These are phyloP conservation scores for Byssoonygena ceratinophila DNA, from an alignment of 2,329 filamentous ascomycete genomes.

Conservation along the genomic window DNA sequence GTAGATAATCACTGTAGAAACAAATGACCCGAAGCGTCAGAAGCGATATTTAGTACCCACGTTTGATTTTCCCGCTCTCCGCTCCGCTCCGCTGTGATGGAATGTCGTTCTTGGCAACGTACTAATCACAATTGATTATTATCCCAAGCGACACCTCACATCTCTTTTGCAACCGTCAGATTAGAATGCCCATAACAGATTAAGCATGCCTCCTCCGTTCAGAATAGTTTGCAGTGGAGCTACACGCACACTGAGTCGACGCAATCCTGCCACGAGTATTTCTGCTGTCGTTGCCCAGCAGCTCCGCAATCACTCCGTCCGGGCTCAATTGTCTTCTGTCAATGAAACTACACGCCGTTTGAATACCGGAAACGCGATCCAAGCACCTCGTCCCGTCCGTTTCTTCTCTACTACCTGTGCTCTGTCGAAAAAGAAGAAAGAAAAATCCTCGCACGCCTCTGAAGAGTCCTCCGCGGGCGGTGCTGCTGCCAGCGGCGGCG, in stretches of 20 bases:
- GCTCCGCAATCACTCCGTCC: neutral
- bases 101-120: neutral
- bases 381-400: neutral
- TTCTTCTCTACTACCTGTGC: slow-evolving; percentile 36
- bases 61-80: neutral
- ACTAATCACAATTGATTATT: too few species aligned
- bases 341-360: neutral
- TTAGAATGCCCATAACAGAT: neutral
- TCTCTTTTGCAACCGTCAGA: neutral
- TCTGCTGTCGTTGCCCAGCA: neutral
- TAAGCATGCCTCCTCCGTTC: neutral
- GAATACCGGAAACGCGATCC: neutral
- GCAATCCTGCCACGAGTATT: neutral
- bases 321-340: neutral
- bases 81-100: neutral
- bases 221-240: slow-evolving; percentile 3
- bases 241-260: neutral
- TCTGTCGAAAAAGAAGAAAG: slow-evolving; percentile 44
- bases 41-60: too few species aligned
- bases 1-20: too few species aligned
- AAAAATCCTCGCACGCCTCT: slow-evolving; percentile 36
- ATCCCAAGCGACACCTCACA: too few species aligned
- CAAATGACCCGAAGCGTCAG: too few species aligned
- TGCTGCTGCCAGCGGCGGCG: slow-evolving; percentile 20
- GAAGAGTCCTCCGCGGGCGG: slow-evolving; percentile 26